Conservation (phyloP, 2,329 filamentous ascomycete genomes). For the Fusarium pininemorale region DNA sequence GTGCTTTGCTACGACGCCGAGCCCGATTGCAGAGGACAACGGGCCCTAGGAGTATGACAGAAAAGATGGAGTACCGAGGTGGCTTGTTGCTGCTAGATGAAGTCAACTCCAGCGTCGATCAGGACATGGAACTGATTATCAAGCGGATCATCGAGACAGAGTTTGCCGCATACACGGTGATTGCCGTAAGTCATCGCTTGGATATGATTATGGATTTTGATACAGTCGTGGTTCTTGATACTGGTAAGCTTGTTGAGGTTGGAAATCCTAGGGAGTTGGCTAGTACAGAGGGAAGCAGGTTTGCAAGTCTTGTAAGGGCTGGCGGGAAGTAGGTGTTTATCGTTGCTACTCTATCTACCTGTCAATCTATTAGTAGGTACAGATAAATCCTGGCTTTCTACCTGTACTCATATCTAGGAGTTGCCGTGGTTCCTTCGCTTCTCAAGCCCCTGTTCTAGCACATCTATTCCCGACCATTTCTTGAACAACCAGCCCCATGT, state of each 20-base stretch:
- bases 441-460: neutral
- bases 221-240: slow-evolving; percentile 58
- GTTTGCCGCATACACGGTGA: slow-evolving; percentile 60
- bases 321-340: neutral
- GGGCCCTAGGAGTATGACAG: neutral
- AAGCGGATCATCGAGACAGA: slow-evolving; percentile 51
- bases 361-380: neutral
- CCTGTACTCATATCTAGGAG: neutral
- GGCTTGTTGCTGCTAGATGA: slow-evolving; percentile 54
- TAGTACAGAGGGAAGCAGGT: slow-evolving; percentile 36
- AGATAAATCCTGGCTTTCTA: neutral
- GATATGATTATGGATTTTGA: slow-evolving; percentile 62
- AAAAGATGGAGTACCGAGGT: neutral
- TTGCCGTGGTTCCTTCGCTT: neutral
- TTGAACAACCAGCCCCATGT: neutral
- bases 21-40: slow-evolving; percentile 6
- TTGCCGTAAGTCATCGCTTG: slow-evolving; percentile 57
- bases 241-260: slow-evolving; percentile 55
- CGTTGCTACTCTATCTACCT: neutral
- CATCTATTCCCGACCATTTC: neutral
- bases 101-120: slow-evolving; percentile 53
- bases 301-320: slow-evolving; percentile 37
- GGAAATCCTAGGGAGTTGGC: slow-evolving; percentile 37
- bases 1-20: slow-evolving; percentile 60
- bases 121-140: slow-evolving; percentile 53